Percentiles rank a stretch among this genome's conserved stretches.
phyloP scores from a whole-genome alignment of 495 filamentous ascomycete species.

The Xeromyces bisporus region DNA sequence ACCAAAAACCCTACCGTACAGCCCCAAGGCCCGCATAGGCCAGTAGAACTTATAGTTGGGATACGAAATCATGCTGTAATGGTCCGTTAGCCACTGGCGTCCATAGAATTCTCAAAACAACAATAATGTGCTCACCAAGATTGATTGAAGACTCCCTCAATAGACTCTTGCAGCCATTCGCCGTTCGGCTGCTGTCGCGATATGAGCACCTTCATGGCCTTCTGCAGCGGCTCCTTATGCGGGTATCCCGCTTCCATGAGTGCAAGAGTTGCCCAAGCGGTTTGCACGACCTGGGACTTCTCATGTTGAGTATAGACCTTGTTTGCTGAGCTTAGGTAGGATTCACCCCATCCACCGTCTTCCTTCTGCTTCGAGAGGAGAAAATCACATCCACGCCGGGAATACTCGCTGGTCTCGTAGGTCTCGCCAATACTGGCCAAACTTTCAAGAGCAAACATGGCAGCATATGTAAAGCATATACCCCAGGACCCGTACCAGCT shows the following conservation, averaged over 20 bases:
- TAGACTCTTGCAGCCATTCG: slow-evolving; percentile 88
- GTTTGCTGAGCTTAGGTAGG: slow-evolving; percentile 55
- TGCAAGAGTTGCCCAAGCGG: slow-evolving; percentile 75
- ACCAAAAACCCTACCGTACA: slow-evolving; percentile 65
- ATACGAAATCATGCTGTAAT: slow-evolving; percentile 82
- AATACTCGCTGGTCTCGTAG: slow-evolving; percentile 51
- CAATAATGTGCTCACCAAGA: slow-evolving; percentile 46
- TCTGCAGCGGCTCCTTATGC: slow-evolving; percentile 50
- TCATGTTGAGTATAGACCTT: slow-evolving; percentile 46
- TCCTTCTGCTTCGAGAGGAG: slow-evolving; percentile 62
- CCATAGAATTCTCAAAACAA: slow-evolving; percentile 30
- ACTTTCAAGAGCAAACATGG: slow-evolving; percentile 86
- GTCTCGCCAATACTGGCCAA: slow-evolving; percentile 66
- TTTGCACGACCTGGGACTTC: slow-evolving; percentile 73
- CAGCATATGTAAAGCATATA: slow-evolving; percentile 93
- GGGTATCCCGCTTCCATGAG: slow-evolving; percentile 78
- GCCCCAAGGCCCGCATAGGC: slow-evolving; percentile 79
- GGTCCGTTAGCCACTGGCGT: slow-evolving; percentile 61
- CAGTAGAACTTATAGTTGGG: slow-evolving; percentile 98
- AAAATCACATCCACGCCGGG: slow-evolving; percentile 69
- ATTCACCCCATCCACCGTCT: slow-evolving; percentile 96
- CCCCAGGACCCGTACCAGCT: slow-evolving; percentile 97
- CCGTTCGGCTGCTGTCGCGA: slow-evolving; percentile 69
- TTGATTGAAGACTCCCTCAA: slow-evolving; percentile 98
- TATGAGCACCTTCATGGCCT: slow-evolving; percentile 69